A percentile compares a stretch with the other conserved stretches of the same genome.
These are phyloP conservation scores for Aspergillus sp. DNA, from an alignment of 2,329 filamentous ascomycete genomes.

Conservation along the genomic window DNA sequence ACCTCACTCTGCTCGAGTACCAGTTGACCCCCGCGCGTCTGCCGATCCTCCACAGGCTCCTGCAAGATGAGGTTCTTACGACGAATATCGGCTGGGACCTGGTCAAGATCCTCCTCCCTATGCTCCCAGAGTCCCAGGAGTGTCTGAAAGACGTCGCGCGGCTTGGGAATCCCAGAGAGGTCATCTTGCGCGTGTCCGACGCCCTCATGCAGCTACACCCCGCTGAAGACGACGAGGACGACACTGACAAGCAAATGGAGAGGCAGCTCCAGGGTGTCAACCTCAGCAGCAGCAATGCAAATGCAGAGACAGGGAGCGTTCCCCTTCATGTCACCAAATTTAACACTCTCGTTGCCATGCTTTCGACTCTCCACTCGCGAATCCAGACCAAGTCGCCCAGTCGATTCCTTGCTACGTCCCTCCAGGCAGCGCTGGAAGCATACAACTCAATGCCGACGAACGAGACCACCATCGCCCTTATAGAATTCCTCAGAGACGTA, in stretches of 20 bases:
- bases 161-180: slow-evolving; percentile 64
- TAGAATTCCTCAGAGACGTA: slow-evolving; percentile 59
- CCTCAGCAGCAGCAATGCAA: slow-evolving; percentile 19
- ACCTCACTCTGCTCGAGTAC: slow-evolving; percentile 65
- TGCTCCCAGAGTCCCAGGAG: slow-evolving; percentile 57
- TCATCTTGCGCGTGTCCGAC: slow-evolving; percentile 64
- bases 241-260: slow-evolving; percentile 22
- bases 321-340: slow-evolving; percentile 37
- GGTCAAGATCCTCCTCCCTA: slow-evolving; percentile 60
- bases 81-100: slow-evolving; percentile 68
- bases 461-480: slow-evolving; percentile 57
- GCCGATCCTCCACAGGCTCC: slow-evolving; percentile 56
- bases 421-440: slow-evolving; percentile 61
- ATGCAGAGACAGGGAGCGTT: slow-evolving; percentile 11
- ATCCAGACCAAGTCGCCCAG: slow-evolving; percentile 66
- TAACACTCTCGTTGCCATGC: slow-evolving; percentile 50
- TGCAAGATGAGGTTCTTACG: slow-evolving; percentile 62
- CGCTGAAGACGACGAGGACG: slow-evolving; percentile 33
- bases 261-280: slow-evolving; percentile 5
- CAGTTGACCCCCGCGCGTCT: slow-evolving; percentile 60
- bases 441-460: slow-evolving; percentile 58
- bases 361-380: slow-evolving; percentile 58
- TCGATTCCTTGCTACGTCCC: slow-evolving; percentile 62
- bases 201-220: slow-evolving; percentile 58
- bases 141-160: slow-evolving; percentile 63